Evolutionary conservation across 768 basidiomycete species (phyloP).

Genomic region (Sutorius australiensis): DNA sequence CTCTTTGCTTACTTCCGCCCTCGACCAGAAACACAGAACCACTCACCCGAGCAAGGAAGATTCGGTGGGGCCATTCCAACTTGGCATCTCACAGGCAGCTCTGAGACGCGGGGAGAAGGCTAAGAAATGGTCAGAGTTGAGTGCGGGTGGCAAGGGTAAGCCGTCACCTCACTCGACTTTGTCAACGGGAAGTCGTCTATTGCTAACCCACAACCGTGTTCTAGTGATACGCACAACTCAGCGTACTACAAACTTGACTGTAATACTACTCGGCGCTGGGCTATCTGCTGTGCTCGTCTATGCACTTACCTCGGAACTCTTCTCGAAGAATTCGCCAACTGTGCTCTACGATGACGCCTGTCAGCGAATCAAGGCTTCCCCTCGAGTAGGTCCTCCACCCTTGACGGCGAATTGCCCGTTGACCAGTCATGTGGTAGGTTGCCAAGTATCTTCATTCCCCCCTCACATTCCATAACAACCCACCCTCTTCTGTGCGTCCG

Average conservation of each 20-base stretch:
- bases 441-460: slow-evolving; percentile 64
- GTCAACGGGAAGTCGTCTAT: not conserved
- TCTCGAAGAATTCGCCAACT: slow-evolving; percentile 86
- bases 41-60: slow-evolving; percentile 44
- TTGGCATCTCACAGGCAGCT: slow-evolving; percentile 61
- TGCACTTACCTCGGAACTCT: slow-evolving; percentile 77
- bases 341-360: slow-evolving; percentile 67
- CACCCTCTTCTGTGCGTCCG: slow-evolving; percentile 69
- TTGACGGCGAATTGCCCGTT: not conserved
- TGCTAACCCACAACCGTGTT: not conserved
- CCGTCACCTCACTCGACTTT: slow-evolving; percentile 13
- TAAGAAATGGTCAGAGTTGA: slow-evolving; percentile 79
- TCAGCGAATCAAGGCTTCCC: slow-evolving; percentile 45
- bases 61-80: slow-evolving; percentile 72
- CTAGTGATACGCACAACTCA: slow-evolving; percentile 38
- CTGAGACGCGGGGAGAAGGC: slow-evolving; percentile 50
- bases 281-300: slow-evolving; percentile 71
- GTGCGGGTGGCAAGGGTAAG: slow-evolving; percentile 70
- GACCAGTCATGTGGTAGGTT: slow-evolving; percentile 42
- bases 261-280: slow-evolving; percentile 74
- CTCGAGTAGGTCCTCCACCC: slow-evolving; percentile 34
- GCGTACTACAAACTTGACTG: slow-evolving; percentile 47
- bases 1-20: slow-evolving; percentile 57
- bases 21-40: slow-evolving; percentile 53
- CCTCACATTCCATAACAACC: slow-evolving; percentile 76